A percentile compares a stretch with the other conserved stretches of the same genome.
Evolutionary conservation across 2,329 filamentous ascomycete genomes (phyloP).

Genomic region (Cytospora piceae): DNA sequence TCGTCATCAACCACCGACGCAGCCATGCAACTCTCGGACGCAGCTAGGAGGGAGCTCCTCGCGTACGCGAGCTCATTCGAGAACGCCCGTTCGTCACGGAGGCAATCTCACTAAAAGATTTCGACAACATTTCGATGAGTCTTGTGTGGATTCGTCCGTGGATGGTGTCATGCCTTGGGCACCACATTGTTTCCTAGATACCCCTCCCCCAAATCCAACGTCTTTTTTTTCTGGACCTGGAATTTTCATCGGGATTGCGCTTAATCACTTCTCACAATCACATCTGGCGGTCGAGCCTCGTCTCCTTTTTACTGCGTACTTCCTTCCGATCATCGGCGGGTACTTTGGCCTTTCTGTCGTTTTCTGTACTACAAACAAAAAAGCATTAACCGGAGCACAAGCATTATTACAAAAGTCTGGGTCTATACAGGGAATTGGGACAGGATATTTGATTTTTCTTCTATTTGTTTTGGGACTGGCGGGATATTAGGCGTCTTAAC

Average conservation of each 20-base stretch:
- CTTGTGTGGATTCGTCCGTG: constrained; percentile 32
- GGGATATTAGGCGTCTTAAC: constrained; percentile 17
- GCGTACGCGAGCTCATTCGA: constrained; percentile 91
- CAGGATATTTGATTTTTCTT: constrained; percentile 28
- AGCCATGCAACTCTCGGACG: constrained; percentile 68
- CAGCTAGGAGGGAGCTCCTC: constrained; percentile 77
- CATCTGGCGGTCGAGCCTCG: constrained; percentile 14
- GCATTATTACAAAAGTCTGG: constrained; percentile 38
- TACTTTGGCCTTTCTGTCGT: constrained; percentile 20
- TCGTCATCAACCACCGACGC: constrained; percentile 57
- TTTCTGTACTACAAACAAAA: constrained; percentile 34
- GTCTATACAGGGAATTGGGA: constrained; percentile 25
- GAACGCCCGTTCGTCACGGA: constrained; percentile 67
- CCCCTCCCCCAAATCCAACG: constrained; percentile 25
- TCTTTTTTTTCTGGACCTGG: constrained; percentile 23
- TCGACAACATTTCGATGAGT: constrained; percentile 28
- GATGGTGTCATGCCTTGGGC: constrained; percentile 21
- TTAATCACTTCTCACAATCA: constrained; percentile 20
- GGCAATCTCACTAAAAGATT: constrained; percentile 56
- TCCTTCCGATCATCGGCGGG: constrained; percentile 21
- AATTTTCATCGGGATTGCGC: constrained; percentile 20
- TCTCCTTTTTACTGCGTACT: constrained; percentile 7
- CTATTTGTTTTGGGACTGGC: constrained; percentile 13
- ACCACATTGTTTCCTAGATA: constrained; percentile 49
- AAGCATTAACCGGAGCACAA: constrained; percentile 37